Evolutionary conservation across 768 basidiomycete genomes (phyloP).

Genomic region (Dendrothele bispora): DNA sequence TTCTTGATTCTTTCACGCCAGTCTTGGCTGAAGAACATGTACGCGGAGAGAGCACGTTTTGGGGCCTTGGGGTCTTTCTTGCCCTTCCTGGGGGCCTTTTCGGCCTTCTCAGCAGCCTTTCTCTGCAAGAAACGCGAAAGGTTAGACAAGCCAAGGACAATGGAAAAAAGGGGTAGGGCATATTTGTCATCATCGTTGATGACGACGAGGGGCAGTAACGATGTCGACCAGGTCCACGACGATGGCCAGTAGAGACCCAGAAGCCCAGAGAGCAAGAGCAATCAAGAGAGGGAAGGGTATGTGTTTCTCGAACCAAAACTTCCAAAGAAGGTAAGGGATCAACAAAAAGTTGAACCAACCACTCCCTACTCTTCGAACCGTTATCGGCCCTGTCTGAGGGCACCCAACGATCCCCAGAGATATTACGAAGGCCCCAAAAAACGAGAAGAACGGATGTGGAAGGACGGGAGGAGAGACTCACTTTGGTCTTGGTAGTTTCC

Average conservation of each 20-base stretch:
- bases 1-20: slow-evolving; percentile 94
- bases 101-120: slow-evolving; percentile 75
- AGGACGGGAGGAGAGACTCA: slow-evolving; percentile 28
- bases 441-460: slow-evolving; percentile 16
- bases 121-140: slow-evolving; percentile 40
- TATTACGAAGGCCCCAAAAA: slow-evolving; percentile 5
- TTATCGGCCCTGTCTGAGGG: too few relatives aligned
- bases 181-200: background rate
- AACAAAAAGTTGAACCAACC: background rate
- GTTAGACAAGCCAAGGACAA: background rate
- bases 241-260: background rate
- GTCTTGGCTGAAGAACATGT: slow-evolving; percentile 99
- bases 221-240: background rate
- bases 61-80: slow-evolving; percentile 86
- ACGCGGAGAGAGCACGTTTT: slow-evolving; percentile 92
- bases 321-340: slow-evolving; percentile 9
- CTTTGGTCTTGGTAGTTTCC: slow-evolving; percentile 55
- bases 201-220: background rate
- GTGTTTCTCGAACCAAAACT: background rate
- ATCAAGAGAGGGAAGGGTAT: background rate
- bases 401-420: background rate
- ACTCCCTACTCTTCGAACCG: too few relatives aligned
- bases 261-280: background rate
- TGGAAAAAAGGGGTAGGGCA: background rate
- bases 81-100: slow-evolving; percentile 54